Evolutionary conservation across 108 stramenopile species (phyloP), one percentile per base, ranked within the genome.

Genomic region (Nitzschia inconspicua): DNA sequence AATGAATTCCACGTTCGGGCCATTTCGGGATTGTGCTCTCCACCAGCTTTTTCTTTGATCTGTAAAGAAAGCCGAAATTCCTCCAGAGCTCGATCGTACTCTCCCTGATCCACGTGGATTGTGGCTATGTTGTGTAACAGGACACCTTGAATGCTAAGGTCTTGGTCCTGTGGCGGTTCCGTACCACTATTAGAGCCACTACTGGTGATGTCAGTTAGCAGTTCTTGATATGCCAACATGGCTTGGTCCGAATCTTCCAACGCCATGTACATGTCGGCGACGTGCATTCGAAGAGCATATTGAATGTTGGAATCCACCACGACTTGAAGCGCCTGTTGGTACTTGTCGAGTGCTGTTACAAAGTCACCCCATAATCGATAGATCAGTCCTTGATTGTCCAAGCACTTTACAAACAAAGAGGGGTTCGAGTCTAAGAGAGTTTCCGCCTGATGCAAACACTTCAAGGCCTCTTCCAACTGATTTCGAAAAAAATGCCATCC

Each of bases 321-420:
- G 20, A 76, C 63, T 60, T 69, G 67, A 27, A 71, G 35, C 6
- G 77, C 77, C 54, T 78, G 57, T 58, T 69, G 62, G 52, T 78
- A 78, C 36, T 60, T 60, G 14, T 78, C 58, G 47, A 72, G 57
- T 13, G 77, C 77, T 6, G 23, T 31, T 30, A 68, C 49, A 61
- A 44, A 73, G 27, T 78, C 63, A 16, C 62, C 63, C 63, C 50
- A 54, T 27, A 52, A 31, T 36, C 77, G 77, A 61, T 65, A 44
- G 3, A 78, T 30, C 44, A 78, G 29, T 24, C 77, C 77, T 65
- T 78, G 66, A 54, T 78, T 71, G 54, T 78, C 70, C 44, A 73
- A 28, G 47, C 67, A 65, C 41, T 78, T 78, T 48, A 68, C 49
- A 24, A 78, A 41, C 13, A 68, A 26, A 18, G 43, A 29, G n/a